Evolutionary conservation across 768 basidiomycete species (phyloP).

Genomic region (Russula sp.): DNA sequence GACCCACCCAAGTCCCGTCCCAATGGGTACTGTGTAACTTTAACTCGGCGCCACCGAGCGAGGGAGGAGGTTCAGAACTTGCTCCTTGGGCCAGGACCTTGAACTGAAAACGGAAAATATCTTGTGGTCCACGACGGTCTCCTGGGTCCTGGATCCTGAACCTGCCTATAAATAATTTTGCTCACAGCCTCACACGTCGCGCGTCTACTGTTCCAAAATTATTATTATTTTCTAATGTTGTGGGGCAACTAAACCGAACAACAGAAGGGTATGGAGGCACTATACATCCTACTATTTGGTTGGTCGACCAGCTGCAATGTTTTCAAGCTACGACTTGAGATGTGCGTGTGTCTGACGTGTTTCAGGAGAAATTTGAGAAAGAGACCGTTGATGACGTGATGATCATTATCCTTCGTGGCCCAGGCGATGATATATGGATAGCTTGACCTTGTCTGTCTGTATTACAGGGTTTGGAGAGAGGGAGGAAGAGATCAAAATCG

Average conservation of each 20-base stretch:
- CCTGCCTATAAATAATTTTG: background rate
- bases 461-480: background rate
- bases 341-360: background rate
- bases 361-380: too few relatives aligned
- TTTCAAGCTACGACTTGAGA: background rate
- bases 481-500: background rate
- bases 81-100: conserved; percentile 4
- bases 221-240: too few relatives aligned
- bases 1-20: too few relatives aligned
- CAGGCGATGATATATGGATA: background rate
- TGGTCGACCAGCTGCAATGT: too few relatives aligned
- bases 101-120: conserved; percentile 9
- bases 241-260: too few relatives aligned
- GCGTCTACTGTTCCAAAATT: too few relatives aligned
- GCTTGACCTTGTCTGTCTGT: background rate
- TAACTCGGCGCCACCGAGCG: too few relatives aligned
- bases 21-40: too few relatives aligned
- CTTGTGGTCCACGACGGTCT: background rate
- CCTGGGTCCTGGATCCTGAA: conserved; percentile 3
- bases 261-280: too few relatives aligned
- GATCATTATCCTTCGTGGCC: background rate
- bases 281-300: too few relatives aligned
- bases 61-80: too few relatives aligned
- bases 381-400: conserved; percentile 10
- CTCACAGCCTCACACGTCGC: too few relatives aligned